Percentiles rank a stretch among this genome's conserved stretches.
Evolutionary conservation across 78 protist species (phyloP).

Genomic region (Dictyostelium brefeldianum): DNA sequence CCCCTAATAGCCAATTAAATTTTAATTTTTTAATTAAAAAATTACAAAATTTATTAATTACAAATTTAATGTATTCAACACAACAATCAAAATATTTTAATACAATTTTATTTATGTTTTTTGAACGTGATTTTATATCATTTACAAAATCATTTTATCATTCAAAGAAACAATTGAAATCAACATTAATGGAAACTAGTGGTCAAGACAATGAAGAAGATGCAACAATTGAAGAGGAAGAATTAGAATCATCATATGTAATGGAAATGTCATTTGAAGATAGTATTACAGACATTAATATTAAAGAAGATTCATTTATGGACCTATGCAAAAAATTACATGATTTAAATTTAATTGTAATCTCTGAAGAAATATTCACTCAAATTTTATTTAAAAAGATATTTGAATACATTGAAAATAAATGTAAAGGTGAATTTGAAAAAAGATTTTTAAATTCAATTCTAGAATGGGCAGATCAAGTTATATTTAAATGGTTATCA

Average conservation of each 20-base stretch:
- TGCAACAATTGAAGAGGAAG: constrained; percentile 43
- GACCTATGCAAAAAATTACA: constrained; percentile 21
- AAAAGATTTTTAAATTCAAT: constrained; percentile 16
- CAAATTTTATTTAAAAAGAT: constrained; percentile 40
- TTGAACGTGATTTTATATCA: constrained; percentile 65
- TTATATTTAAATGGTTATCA: constrained; percentile 61
- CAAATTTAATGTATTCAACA: not conserved
- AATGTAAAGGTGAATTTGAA: constrained; percentile 51
- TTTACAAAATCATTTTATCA: constrained; percentile 44
- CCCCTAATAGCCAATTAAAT: not conserved
- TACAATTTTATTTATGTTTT: constrained; percentile 42
- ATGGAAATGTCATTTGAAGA: constrained; percentile 62
- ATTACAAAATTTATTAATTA: constrained; percentile 32
- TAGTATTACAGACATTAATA: constrained; percentile 38
- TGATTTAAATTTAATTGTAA: constrained; percentile 29
- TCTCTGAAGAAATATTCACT: constrained; percentile 56
- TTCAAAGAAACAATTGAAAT: constrained; percentile 7
- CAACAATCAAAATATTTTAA: constrained; percentile 24
- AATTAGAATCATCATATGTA: not conserved
- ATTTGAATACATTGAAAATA: constrained; percentile 48
- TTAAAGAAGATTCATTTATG: constrained; percentile 57
- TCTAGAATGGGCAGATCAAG: constrained; percentile 31
- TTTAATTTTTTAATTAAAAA: constrained; percentile 28
- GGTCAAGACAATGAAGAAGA: constrained; percentile 22
- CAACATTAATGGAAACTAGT: not conserved